Percentiles rank a stretch among this genome's conserved stretches.
Evolutionary conservation across 2,329 filamentous ascomycete genomes (phyloP).

Genomic region (Coleophoma eucalyptorum): DNA sequence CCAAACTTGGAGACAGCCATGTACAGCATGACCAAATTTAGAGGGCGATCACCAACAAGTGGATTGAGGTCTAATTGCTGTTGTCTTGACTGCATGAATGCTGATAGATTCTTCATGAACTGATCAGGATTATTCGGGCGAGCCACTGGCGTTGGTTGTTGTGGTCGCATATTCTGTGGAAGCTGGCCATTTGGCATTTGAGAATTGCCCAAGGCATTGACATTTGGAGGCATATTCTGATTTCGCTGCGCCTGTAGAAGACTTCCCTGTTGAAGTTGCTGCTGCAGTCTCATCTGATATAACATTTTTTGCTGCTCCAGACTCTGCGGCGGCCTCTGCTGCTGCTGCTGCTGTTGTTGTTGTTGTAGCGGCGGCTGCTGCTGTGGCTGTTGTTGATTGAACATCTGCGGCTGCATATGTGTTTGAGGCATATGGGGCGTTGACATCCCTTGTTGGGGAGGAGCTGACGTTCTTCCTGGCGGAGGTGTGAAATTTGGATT

Average conservation of each 20-base stretch:
- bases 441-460: conserved; percentile 50
- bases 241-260: conserved; percentile 28
- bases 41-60: conserved; percentile 64
- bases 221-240: conserved; percentile 37
- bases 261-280: conserved; percentile 62
- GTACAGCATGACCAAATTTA: conserved; percentile 77
- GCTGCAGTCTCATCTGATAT: conserved; percentile 82
- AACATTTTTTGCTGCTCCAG: conserved; percentile 71
- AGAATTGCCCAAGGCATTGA: conserved; percentile 23
- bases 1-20: conserved; percentile 71
- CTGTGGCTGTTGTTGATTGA: conserved; percentile 20
- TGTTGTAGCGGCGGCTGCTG: conserved; percentile 30
- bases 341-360: conserved; percentile 31
- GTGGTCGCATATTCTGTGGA: conserved; percentile 44
- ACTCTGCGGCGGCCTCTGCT: conserved; percentile 43
- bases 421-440: conserved; percentile 38
- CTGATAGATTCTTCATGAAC: conserved; percentile 71
- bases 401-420: conserved; percentile 31
- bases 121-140: conserved; percentile 53
- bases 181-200: conserved; percentile 60
- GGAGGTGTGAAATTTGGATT: conserved; percentile 56
- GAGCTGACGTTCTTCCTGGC: conserved; percentile 49
- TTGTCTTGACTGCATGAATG: conserved; percentile 73
- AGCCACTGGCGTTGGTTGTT: conserved; percentile 40
- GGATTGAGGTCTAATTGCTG: conserved; percentile 74